Percentiles rank a stretch among this genome's conserved stretches.
Conservation (phyloP, 2,329 filamentous ascomycete genomes). For the Alternaria infectoria region DNA sequence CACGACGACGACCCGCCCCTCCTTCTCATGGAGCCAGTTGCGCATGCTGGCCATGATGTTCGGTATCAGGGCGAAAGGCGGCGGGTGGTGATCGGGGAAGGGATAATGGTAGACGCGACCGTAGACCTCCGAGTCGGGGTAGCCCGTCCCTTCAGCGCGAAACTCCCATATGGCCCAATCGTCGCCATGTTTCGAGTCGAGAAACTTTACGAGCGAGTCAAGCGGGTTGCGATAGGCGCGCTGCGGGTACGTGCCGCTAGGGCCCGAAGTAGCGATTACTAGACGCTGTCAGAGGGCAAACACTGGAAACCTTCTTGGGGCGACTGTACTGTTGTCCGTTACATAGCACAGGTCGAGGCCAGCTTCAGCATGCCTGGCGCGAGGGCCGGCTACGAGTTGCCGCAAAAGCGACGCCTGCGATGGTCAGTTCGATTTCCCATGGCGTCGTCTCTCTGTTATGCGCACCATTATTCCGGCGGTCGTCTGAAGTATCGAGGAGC, state of each 20-base stretch:
- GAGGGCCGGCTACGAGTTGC: slow-evolving; percentile 88
- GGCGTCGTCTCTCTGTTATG: neutral
- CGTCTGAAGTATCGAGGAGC: neutral
- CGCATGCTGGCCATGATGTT: slow-evolving; percentile 91
- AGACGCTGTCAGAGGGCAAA: slow-evolving; percentile 47
- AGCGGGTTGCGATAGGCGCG: slow-evolving; percentile 93
- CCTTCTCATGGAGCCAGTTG: slow-evolving; percentile 71
- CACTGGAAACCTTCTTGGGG: slow-evolving; percentile 41
- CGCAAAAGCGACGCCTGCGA: slow-evolving; percentile 67
- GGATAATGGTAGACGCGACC: slow-evolving; percentile 87
- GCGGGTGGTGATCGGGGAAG: slow-evolving; percentile 96
- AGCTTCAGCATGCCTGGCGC: slow-evolving; percentile 82
- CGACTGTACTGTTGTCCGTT: slow-evolving; percentile 69
- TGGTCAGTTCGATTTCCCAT: neutral
- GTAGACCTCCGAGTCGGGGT: slow-evolving; percentile 89
- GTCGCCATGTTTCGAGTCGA: slow-evolving; percentile 78
- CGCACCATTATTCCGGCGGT: slow-evolving; percentile 7
- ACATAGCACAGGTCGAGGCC: slow-evolving; percentile 96
- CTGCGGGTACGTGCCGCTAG: slow-evolving; percentile 86
- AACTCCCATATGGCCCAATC: slow-evolving; percentile 99
- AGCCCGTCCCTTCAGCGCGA: slow-evolving; percentile 92
- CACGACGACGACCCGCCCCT: slow-evolving; percentile 78
- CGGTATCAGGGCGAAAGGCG: slow-evolving; percentile 87
- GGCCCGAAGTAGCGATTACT: slow-evolving; percentile 80
- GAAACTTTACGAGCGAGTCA: slow-evolving; percentile 82